These are phyloP conservation scores for Plasmodium vinckei DNA, from an alignment of 169 alveolate species.

Conservation along the genomic window DNA sequence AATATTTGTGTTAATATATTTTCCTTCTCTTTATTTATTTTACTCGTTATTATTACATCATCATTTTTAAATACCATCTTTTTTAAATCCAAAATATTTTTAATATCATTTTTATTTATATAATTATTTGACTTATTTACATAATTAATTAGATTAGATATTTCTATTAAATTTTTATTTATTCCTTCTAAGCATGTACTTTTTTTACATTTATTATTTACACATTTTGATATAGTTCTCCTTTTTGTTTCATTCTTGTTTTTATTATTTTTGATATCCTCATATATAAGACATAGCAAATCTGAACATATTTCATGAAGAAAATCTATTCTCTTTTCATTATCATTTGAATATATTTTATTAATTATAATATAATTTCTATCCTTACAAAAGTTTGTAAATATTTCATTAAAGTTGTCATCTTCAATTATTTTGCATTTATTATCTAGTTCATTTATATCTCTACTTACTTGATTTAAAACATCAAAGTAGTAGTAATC, in stretches of 20 bases:
- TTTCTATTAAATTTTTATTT: slow-evolving; percentile 16
- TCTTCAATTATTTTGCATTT: slow-evolving; percentile 5
- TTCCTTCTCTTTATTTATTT: slow-evolving; percentile 24
- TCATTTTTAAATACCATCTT: slow-evolving; percentile 21
- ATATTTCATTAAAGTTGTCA: slow-evolving; percentile 7
- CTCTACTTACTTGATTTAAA: slow-evolving; percentile 24
- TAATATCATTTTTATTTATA: slow-evolving; percentile 16
- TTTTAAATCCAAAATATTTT: slow-evolving; percentile 6
- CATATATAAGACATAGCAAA: slow-evolving; percentile 31
- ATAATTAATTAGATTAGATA: slow-evolving; percentile 5
- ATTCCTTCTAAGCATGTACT: slow-evolving; percentile 1
- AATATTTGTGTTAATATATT: slow-evolving; percentile 9
- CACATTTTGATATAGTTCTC: slow-evolving; percentile 8
- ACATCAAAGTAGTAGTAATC: slow-evolving; percentile 54
- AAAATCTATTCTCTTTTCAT: slow-evolving; percentile 43
- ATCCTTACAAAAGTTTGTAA: slow-evolving; percentile 12
- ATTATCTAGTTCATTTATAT: slow-evolving; percentile 52
- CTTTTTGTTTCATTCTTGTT: background rate
- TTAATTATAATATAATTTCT: slow-evolving; percentile 42
- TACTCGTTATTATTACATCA: slow-evolving; percentile 29
- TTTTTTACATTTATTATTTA: no score
- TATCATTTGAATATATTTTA: slow-evolving; percentile 31
- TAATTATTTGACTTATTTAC: background rate
- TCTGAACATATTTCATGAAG: slow-evolving; percentile 49
- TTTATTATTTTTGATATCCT: background rate